Evolutionary conservation across 1,139 yeast species (phyloP).

Genomic region (Blastobotrys ciferrii): DNA sequence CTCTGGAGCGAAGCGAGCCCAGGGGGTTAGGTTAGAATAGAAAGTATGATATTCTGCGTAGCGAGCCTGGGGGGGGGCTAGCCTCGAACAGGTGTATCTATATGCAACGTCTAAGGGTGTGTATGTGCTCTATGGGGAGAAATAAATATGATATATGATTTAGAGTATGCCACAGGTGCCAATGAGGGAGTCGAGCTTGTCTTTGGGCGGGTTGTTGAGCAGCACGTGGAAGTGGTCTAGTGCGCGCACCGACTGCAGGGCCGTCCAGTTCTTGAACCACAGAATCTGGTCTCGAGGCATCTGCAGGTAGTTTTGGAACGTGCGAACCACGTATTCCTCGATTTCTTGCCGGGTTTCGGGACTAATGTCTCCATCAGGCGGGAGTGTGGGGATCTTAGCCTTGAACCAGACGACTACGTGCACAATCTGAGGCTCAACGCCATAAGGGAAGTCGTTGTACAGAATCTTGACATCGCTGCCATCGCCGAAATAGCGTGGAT

Average conservation of each 20-base stretch:
- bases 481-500: slow-evolving; percentile 27
- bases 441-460: slow-evolving; percentile 43
- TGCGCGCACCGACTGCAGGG: slow-evolving; percentile 40
- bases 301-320: slow-evolving; percentile 30
- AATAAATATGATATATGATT: not conserved
- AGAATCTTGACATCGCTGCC: slow-evolving; percentile 37
- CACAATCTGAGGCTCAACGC: slow-evolving; percentile 36
- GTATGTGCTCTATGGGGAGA: too few species aligned
- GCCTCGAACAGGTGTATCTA: too few species aligned
- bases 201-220: slow-evolving; percentile 29
- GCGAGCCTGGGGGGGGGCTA: too few species aligned
- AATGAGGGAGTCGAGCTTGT: slow-evolving; percentile 23
- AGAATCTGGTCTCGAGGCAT: slow-evolving; percentile 28
- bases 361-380: slow-evolving; percentile 31
- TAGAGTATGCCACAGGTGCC: slow-evolving; percentile 12
- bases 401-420: slow-evolving; percentile 45
- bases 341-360: slow-evolving; percentile 28
- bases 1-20: too few species aligned
- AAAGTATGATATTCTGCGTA: too few species aligned
- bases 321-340: slow-evolving; percentile 31
- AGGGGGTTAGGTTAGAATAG: too few species aligned
- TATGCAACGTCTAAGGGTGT: too few species aligned
- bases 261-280: slow-evolving; percentile 44
- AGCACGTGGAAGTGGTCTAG: slow-evolving; percentile 44
- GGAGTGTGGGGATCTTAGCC: slow-evolving; percentile 34